Conservation (phyloP, 768 basidiomycete genomes). For the Pulveroboletus ravenelii region DNA sequence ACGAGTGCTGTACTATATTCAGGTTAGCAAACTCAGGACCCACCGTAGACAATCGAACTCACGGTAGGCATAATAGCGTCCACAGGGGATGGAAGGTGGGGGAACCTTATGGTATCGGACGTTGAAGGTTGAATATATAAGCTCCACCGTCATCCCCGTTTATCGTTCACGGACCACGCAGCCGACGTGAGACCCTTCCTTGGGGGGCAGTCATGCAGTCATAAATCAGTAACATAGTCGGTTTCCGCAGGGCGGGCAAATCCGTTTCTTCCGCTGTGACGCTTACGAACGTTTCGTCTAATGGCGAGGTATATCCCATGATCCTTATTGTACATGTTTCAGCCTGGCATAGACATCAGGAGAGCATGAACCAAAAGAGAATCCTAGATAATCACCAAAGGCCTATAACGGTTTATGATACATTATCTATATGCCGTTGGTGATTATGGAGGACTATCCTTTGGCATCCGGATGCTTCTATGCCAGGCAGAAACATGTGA, state of each 20-base stretch:
- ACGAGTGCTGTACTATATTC: slow-evolving; percentile 45
- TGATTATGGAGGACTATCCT: no score
- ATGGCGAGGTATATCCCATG: neutral
- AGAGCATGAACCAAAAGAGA: no score
- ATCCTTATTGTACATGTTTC: no score
- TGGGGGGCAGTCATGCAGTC: slow-evolving; percentile 1
- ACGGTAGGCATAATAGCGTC: slow-evolving; percentile 24
- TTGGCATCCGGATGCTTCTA: no score
- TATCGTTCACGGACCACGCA: slow-evolving; percentile 8
- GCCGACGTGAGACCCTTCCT: neutral
- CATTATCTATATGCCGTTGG: no score
- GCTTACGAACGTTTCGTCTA: neutral
- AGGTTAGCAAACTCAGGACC: slow-evolving; percentile 1
- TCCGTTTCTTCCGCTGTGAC: neutral
- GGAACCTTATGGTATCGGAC: neutral
- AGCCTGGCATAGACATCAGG: no score
- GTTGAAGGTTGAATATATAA: slow-evolving; percentile 11
- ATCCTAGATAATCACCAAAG: no score
- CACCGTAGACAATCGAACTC: neutral
- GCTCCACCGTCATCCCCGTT: neutral
- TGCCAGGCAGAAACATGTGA: no score
- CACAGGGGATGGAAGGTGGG: neutral
- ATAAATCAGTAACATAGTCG: neutral
- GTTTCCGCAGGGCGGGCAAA: neutral
- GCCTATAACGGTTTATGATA: no score